phyloP scores from a whole-genome alignment of 345 rosid genomes.

The Triadica sebifera region DNA sequence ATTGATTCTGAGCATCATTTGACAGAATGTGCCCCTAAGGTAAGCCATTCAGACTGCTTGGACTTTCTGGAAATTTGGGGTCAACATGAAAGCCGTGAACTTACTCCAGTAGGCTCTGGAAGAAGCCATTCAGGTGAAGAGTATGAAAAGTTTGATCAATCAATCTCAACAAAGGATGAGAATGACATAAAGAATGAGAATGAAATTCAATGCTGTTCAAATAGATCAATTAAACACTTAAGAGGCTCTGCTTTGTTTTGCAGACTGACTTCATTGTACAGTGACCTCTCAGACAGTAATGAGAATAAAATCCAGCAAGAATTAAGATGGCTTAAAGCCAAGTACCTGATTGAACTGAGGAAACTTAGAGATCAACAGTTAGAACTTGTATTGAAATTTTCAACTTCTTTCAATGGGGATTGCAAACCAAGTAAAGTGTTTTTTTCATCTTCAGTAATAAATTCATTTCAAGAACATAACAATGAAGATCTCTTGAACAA shows the following conservation, averaged over 20 bases:
- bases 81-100: constrained; percentile 70
- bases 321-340: constrained; percentile 68
- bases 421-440: constrained; percentile 16
- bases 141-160: constrained; percentile 34
- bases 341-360: constrained; percentile 52
- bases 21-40: constrained; percentile 29
- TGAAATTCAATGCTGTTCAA: constrained; percentile 19
- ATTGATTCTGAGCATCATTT: constrained; percentile 44
- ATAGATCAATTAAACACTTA: constrained; percentile 29
- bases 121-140: constrained; percentile 61
- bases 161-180: constrained; percentile 23
- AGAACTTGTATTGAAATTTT: constrained; percentile 28
- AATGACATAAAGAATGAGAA: constrained; percentile 29
- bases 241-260: constrained; percentile 40
- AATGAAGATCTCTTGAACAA: constrained; percentile 15
- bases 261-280: constrained; percentile 19
- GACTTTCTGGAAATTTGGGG: constrained; percentile 57
- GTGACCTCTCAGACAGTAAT: constrained; percentile 32
- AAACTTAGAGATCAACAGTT: constrained; percentile 54
- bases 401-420: constrained; percentile 24
- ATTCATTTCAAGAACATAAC: constrained; percentile 21
- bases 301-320: constrained; percentile 53
- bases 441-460: constrained; percentile 13
- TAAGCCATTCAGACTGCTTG: constrained; percentile 27
- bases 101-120: constrained; percentile 57